Conservation (phyloP, 148 eudicot species). For the Rhododendron griersonianum region DNA sequence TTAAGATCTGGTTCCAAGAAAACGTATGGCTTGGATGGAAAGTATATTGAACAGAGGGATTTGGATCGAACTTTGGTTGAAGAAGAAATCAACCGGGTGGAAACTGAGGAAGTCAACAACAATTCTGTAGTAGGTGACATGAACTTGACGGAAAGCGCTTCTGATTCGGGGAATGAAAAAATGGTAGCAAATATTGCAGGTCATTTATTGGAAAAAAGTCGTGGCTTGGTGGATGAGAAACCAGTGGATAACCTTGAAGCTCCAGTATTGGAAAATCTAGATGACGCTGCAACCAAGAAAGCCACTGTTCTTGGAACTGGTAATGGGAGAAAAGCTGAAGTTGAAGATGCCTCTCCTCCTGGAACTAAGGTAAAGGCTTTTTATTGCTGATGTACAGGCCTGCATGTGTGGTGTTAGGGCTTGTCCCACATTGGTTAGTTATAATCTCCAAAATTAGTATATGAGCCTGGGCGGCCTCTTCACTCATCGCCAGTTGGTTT, state of each 20-base stretch:
- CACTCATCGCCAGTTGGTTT: no score
- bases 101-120: slow-evolving; percentile 15
- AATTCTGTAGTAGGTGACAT: slow-evolving; percentile 8
- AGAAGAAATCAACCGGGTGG: slow-evolving; percentile 16
- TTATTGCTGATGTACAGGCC: not conserved
- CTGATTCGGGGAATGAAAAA: slow-evolving; percentile 21
- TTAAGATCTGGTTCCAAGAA: slow-evolving; percentile 33
- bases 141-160: slow-evolving; percentile 9
- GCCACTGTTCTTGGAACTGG: slow-evolving; percentile 2
- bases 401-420: no score
- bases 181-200: slow-evolving; percentile 18
- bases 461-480: no score
- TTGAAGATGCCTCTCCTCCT: slow-evolving; percentile 9
- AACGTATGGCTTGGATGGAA: slow-evolving; percentile 22
- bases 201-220: slow-evolving; percentile 13
- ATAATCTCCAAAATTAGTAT: no score
- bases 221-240: slow-evolving; percentile 13
- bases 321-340: slow-evolving; percentile 14
- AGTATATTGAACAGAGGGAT: slow-evolving; percentile 13
- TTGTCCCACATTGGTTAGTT: no score
- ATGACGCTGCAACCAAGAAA: slow-evolving; percentile 13
- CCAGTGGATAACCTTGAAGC: slow-evolving; percentile 7
- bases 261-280: slow-evolving; percentile 20
- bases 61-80: slow-evolving; percentile 18
- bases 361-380: slow-evolving; percentile 32